phyloP scores from a whole-genome alignment of 2,329 filamentous ascomycete genomes.

The Penicillium paneum region DNA sequence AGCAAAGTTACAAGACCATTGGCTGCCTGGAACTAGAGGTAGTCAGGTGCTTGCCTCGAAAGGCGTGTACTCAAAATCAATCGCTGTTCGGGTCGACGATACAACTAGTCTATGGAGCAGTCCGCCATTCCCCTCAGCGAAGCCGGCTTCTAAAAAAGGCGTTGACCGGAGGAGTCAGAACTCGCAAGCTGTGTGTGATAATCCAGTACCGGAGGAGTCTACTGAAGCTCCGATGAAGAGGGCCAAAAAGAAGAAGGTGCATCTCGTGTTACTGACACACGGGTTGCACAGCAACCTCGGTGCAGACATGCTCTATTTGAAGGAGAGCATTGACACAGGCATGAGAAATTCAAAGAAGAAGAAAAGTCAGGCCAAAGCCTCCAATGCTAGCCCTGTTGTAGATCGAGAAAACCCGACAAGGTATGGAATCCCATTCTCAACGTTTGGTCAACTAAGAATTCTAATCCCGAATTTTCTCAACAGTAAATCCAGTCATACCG shows the following conservation, averaged over 20 bases:
- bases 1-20: conserved; percentile 73
- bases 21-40: conserved; percentile 56
- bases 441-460: not conserved
- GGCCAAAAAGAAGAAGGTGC: conserved; percentile 53
- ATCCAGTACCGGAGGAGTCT: not conserved
- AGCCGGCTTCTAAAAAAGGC: conserved; percentile 41
- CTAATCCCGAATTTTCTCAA: not conserved
- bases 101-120: conserved; percentile 89
- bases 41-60: conserved; percentile 61
- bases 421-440: not conserved
- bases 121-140: conserved; percentile 66
- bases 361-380: conserved; percentile 59
- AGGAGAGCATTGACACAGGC: conserved; percentile 90
- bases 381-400: not conserved
- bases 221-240: conserved; percentile 16
- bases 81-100: conserved; percentile 78
- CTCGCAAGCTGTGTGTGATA: conserved; percentile 19
- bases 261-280: conserved; percentile 89
- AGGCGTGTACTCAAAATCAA: conserved; percentile 79
- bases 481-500: not conserved
- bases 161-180: conserved; percentile 23
- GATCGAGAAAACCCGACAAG: not conserved
- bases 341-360: conserved; percentile 62
- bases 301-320: conserved; percentile 93
- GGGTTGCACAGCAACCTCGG: conserved; percentile 94